These are phyloP conservation scores for Daedaleopsis nitida DNA, from an alignment of 768 basidiomycete genomes.

Conservation along the genomic window DNA sequence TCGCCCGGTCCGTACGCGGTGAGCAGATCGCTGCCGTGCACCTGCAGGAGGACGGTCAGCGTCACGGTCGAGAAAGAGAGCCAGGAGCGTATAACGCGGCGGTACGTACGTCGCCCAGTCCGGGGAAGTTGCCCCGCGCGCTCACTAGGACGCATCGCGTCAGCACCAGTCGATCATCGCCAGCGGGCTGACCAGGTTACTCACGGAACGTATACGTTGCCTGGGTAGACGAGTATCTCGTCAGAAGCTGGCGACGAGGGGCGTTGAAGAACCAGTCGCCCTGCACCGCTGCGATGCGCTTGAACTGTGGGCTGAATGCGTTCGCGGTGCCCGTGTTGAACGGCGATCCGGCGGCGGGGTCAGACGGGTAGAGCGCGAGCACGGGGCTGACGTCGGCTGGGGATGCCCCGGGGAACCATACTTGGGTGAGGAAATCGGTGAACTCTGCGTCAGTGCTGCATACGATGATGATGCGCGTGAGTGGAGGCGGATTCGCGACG, in stretches of 20 bases:
- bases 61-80: no score
- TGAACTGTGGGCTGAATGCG: conserved; percentile 43
- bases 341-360: conserved; percentile 50
- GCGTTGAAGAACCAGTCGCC: conserved; percentile 32
- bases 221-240: conserved; percentile 21
- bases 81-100: neutral
- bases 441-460: conserved; percentile 27
- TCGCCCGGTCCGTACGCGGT: conserved; percentile 45
- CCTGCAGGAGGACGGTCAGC: conserved; percentile 17
- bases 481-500: neutral
- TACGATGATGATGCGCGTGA: neutral
- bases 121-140: conserved; percentile 12
- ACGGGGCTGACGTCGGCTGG: conserved; percentile 18
- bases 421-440: conserved; percentile 17
- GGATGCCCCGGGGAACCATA: conserved; percentile 27
- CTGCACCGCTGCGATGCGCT: conserved; percentile 31
- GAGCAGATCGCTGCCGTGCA: conserved; percentile 46
- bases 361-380: conserved; percentile 26
- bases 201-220: conserved; percentile 21
- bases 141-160: neutral
- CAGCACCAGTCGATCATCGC: neutral
- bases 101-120: conserved; percentile 5
- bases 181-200: neutral
- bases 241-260: conserved; percentile 29
- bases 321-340: conserved; percentile 52